A percentile compares a stretch with the other conserved stretches of the same genome.
Conservation (phyloP, 257 asterid species). For the Fraxinus excelsior region DNA sequence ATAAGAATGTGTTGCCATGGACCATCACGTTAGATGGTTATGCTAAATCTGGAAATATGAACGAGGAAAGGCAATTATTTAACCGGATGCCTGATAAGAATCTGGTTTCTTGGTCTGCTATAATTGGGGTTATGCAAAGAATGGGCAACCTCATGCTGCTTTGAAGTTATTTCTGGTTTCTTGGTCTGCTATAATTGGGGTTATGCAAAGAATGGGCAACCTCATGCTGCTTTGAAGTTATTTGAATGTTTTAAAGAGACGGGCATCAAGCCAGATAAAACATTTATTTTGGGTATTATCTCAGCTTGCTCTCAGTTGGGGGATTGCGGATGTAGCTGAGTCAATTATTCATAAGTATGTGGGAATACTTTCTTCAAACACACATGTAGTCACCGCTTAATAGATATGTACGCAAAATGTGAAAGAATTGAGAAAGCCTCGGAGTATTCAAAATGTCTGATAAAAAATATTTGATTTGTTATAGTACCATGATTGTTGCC, state of each 20-base stretch:
- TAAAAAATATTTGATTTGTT: constrained; percentile 18
- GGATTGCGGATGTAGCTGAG: constrained; percentile 25
- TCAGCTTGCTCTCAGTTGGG: constrained; percentile 31
- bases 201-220: no score
- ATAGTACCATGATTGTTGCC: constrained; percentile 37
- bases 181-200: no score
- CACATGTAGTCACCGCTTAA: constrained; percentile 23
- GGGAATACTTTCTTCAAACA: constrained; percentile 13
- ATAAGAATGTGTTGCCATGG: constrained; percentile 27
- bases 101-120: constrained; percentile 9
- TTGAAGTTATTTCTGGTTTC: no score
- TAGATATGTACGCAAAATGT: not conserved
- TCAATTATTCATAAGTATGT: constrained; percentile 1
- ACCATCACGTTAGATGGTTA: constrained; percentile 28
- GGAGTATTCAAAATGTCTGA: constrained; percentile 9
- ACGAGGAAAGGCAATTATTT: constrained; percentile 2
- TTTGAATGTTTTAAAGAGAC: constrained; percentile 10
- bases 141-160: constrained; percentile 17
- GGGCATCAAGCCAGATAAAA: constrained; percentile 9
- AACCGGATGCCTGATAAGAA: constrained; percentile 21
- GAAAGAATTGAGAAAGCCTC: not conserved
- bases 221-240: no score
- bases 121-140: constrained; percentile 13
- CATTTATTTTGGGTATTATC: constrained; percentile 3
- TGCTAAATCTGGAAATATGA: constrained; percentile 13